phyloP scores from a whole-genome alignment of 805 yeast species.

The Yarrowia deformans region DNA sequence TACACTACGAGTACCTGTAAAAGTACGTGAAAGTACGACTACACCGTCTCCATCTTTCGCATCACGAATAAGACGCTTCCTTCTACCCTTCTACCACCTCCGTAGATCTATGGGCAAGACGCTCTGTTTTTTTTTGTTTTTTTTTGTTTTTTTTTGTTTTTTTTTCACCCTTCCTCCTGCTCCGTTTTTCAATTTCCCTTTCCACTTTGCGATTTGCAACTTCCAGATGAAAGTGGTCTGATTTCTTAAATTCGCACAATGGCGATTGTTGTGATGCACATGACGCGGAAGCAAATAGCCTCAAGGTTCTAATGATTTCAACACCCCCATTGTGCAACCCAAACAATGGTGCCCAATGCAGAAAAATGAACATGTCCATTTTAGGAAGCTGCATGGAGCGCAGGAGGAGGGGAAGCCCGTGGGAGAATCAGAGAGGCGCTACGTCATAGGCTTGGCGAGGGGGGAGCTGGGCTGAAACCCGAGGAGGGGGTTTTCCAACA shows the following conservation, averaged over 20 bases:
- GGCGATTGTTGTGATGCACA: constrained; percentile 34
- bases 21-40: too few species aligned
- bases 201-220: not conserved
- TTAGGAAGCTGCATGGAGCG: constrained; percentile 35
- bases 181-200: too few species aligned
- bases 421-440: not conserved
- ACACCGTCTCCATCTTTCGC: too few species aligned
- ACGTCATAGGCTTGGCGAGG: constrained; percentile 5
- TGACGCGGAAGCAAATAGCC: constrained; percentile 8
- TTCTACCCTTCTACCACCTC: too few species aligned
- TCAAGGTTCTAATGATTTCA: not conserved
- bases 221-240: constrained; percentile 29
- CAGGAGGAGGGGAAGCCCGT: not conserved
- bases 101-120: too few species aligned
- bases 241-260: constrained; percentile 27
- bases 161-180: too few species aligned
- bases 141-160: too few species aligned
- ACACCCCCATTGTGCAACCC: constrained; percentile 2
- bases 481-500: too few species aligned
- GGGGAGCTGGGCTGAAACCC: too few species aligned
- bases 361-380: constrained; percentile 11
- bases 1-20: too few species aligned
- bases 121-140: too few species aligned
- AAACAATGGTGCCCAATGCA: constrained; percentile 8
- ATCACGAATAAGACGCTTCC: too few species aligned